Base-by-base conservation (phyloP, 352 stramenopile species). In the Globisporangium radiosum region DNA sequence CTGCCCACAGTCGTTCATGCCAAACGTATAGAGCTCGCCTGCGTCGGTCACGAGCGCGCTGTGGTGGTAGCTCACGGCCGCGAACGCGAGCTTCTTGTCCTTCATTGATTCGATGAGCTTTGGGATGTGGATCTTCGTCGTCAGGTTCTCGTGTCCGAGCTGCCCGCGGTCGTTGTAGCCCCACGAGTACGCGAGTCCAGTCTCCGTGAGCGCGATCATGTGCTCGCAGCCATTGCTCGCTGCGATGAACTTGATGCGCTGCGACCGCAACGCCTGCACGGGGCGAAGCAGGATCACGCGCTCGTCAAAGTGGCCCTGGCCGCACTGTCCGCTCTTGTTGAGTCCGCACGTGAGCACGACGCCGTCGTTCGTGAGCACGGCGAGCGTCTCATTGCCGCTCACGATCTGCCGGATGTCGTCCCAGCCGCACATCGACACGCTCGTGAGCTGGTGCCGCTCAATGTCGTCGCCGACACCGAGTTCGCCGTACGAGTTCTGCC, bases 1-100 rank as follows among this genome's bases (percentile, higher is more conserved):
- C 47, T 95, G 86, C 5, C 86, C 86, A 58, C 85, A 95, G 68
- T 95, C 86, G 39, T 95, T 95, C 85, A 94, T 94, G 11, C 86
- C 87, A 61, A 94, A 96, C 7, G 85, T 90, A 65, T 90, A 96
- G 4, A 95, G 64, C 43, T 93, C 81, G 1, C 87, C 85, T 7
- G 59, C 66, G 15, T 91, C 79, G 0, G 83, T 88, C 54, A 94
- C 64, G 33, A 94, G 65, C 11, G 82, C 85, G 52, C 81, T 94
- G 66, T 94, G 85, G 60, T 95, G 84, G 58, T 94, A 95, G 47
- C 85, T 94, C 25, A 93, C 83, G 5, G 87, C 82, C 5, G 82
- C 87, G 59, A 75, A 92, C 1, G n/a, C 71, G 10, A 95, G 56
- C 45, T 90, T 93, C 57, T 92, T 94, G 52, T 92, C 73, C 38